Percentiles rank a stretch among this genome's conserved stretches.
Evolutionary conservation across 495 filamentous ascomycete genomes (phyloP).

Genomic region (Aspergillus avenaceus): DNA sequence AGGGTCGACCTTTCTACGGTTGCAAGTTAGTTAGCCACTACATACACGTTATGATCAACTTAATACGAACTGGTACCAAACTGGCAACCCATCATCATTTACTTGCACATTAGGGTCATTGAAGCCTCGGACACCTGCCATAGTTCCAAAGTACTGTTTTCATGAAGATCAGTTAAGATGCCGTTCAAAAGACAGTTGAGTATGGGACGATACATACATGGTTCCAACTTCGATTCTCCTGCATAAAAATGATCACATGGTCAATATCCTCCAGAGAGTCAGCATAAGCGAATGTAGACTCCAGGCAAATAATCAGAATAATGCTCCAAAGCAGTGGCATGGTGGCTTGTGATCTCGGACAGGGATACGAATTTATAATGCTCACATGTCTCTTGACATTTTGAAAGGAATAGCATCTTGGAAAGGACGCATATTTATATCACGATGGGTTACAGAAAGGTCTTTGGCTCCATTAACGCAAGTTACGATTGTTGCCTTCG

Average conservation of each 20-base stretch:
- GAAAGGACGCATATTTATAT: background rate
- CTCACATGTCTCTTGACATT: no score
- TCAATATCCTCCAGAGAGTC: conserved; percentile 49
- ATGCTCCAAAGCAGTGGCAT: conserved; percentile 3
- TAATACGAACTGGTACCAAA: conserved; percentile 45
- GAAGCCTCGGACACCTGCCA: conserved; percentile 54
- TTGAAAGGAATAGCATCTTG: background rate
- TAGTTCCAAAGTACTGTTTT: conserved; percentile 49
- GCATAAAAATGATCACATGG: conserved; percentile 58
- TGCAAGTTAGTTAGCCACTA: background rate
- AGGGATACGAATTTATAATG: no score
- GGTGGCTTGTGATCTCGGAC: background rate
- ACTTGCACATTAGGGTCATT: conserved; percentile 55
- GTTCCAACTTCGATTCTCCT: conserved; percentile 45
- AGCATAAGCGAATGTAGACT: conserved; percentile 20
- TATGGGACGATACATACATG: conserved; percentile 17
- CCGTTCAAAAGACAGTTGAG: background rate
- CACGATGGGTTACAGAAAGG: background rate
- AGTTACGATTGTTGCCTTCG: background rate
- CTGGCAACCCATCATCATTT: conserved; percentile 36
- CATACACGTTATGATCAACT: conserved; percentile 8
- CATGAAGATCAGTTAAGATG: background rate
- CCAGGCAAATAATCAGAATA: conserved; percentile 18
- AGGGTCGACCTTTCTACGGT: conserved; percentile 12
- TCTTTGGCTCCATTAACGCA: background rate